Percentiles rank a stretch among this genome's conserved stretches.
Conservation (phyloP, 495 filamentous ascomycete species). For the Jackrogersella multiformis region DNA sequence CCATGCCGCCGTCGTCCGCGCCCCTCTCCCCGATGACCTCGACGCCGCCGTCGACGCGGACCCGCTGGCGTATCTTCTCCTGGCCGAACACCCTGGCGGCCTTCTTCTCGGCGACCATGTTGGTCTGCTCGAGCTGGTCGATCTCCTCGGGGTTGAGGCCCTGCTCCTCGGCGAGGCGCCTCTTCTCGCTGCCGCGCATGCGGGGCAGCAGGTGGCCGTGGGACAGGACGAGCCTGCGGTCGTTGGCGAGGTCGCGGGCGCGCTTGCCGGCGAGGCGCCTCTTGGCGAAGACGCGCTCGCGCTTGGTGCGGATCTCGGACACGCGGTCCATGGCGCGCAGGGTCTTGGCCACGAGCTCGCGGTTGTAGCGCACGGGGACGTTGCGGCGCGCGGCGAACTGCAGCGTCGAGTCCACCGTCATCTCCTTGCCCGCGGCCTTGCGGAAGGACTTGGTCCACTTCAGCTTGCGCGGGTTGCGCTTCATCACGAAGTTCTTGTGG, state of each 20-base stretch:
- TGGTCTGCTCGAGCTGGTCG: constrained; percentile 62
- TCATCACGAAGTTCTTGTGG: constrained; percentile 99
- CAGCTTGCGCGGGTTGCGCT: constrained; percentile 80
- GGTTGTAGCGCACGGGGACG: constrained; percentile 93
- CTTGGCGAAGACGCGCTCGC: constrained; percentile 92
- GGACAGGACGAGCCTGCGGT: constrained; percentile 88
- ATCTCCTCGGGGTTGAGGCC: constrained; percentile 58
- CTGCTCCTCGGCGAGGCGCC: constrained; percentile 56
- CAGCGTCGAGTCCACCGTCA: constrained; percentile 90
- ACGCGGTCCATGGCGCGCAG: constrained; percentile 92
- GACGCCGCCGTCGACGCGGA: constrained; percentile 73
- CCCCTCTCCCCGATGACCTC: constrained; percentile 66
- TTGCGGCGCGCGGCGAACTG: constrained; percentile 92
- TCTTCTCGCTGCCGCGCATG: constrained; percentile 65
- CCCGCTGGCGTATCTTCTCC: constrained; percentile 69
- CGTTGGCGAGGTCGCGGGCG: constrained; percentile 75
- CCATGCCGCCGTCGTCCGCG: constrained; percentile 66
- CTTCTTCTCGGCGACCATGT: constrained; percentile 51
- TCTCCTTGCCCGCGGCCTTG: constrained; percentile 62
- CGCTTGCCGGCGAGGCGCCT: constrained; percentile 89
- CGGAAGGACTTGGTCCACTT: constrained; percentile 73
- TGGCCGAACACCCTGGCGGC: constrained; percentile 61
- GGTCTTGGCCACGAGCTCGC: constrained; percentile 85
- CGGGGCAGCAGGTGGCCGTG: constrained; percentile 87
- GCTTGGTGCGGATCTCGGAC: constrained; percentile 79